Base-by-base conservation (phyloP, 352 stramenopile genomes). In the Phytophthora podocarpi region DNA sequence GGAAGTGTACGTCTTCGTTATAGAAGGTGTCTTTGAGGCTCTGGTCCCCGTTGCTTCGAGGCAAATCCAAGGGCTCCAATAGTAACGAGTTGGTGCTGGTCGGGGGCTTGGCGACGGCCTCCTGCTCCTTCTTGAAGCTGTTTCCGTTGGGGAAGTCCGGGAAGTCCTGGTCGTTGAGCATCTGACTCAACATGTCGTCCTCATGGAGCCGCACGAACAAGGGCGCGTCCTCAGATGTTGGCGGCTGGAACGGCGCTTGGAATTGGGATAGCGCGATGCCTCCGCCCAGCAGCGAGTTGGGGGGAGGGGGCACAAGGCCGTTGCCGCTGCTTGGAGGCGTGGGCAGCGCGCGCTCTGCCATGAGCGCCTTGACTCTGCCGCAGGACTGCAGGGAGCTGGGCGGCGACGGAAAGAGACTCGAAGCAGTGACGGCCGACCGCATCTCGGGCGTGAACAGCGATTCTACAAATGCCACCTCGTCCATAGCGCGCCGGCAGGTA, bases 391-490 rank as follows among this genome's bases (percentile, higher is more conserved):
- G 24, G 23, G 30, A 36, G 26, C 35, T 23, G 35, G 47, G 31
- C 31, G 62, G 31, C 3, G 61, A 51, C 24, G 61, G 39, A 32
- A 60, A 62, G 58, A 57, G 61, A 74, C 41, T 70, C 20, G 51
- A 54, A 30, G 23, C 36, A 2, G 24, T 21, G 32, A 59, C 28
- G 32, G 51, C 49, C 9, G 72, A 74, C 18, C 72, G 71, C 66
- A 88, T 78, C 55, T 86, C 72, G 36, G 79, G 67, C 23, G 71
- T 46, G 28, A 86, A 83, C 9, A 89, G 70, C 61, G 79, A 89
- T 69, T 89, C 74, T 30, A 89, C 74, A 76, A 89, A 89, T 77
- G 79, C 76, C 57, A 74, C 64, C 60, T 85, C 79, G 58, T 89
- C 79, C 76, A 89, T 89, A n/a, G n/a, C n/a, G n/a, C n/a, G n/a